Evolutionary conservation across 2,329 filamentous ascomycete genomes (phyloP), one percentile per base, ranked within the genome.

Genomic region (Fusarium abutilonis): DNA sequence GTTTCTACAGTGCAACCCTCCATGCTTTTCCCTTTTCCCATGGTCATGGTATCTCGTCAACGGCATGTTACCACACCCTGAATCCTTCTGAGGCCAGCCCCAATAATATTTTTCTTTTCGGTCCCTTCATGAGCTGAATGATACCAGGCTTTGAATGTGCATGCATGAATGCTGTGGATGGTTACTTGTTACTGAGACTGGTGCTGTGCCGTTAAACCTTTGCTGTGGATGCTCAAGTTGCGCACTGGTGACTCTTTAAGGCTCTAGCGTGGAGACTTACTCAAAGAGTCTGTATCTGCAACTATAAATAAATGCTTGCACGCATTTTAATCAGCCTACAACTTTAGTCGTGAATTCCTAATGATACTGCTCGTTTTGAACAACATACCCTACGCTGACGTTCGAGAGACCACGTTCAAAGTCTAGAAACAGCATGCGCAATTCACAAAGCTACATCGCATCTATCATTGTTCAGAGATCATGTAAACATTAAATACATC

Each of bases 1-100:
- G 38, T 39, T 34, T 29, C 44, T 62, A 34, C 57, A 63, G 48
- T 65, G 61, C 17, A 64, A 64, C 61, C 56, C 52, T 58, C 41
- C 46, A 46, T n/a, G 28, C 43, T 17, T 8, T 36, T 32, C 39
- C 14, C 34, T 39, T 45, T 55, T 60, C 56, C 56, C 61, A 28
- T 35, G 35, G 44, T 13, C 21, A 36, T 23, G 51, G 51, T 64
- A 39, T 56, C 40, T 40, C 17, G 9, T 23, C 49, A 7, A 35
- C 26, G 49, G 41, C 43, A 56, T 47, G 46, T 42, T 50, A 49
- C 47, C 56, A 53, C 35, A 35, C 52, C 42, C 28, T 19, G 21
- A 42, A 49, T 54, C 52, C 35, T 13, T 43, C 36, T 47, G 38
- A 65, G 45, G 47, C 41, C 43, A 38, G 34, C 29, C 51, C 36